Conservation (phyloP, 169 alveolate species). For the Plasmodium knowlesi region DNA sequence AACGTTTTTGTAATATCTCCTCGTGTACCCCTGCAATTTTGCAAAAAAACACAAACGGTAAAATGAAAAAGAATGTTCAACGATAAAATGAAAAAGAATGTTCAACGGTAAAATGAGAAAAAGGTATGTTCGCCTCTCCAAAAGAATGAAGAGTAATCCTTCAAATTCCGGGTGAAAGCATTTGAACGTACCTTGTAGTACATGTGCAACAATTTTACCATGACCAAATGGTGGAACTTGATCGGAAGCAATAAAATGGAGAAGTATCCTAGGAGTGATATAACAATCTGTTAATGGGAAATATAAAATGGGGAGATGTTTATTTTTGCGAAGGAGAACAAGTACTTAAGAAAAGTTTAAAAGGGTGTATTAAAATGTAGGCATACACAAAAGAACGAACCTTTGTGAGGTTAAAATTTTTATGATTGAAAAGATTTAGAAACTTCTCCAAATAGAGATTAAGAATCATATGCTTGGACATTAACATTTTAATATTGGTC, state of each 20-base stretch:
- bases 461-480: conserved; percentile 68
- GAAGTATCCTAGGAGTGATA: conserved; percentile 33
- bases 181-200: conserved; percentile 39
- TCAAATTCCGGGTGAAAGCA: background rate
- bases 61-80: no score
- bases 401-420: conserved; percentile 69
- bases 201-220: conserved; percentile 53
- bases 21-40: conserved; percentile 42
- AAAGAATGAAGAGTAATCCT: background rate
- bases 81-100: no score
- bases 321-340: background rate
- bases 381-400: background rate
- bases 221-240: conserved; percentile 67
- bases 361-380: background rate
- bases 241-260: conserved; percentile 58
- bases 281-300: conserved; percentile 45
- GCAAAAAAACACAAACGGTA: background rate
- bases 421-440: conserved; percentile 58
- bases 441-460: conserved; percentile 56
- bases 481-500: conserved; percentile 39
- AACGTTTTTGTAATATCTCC: conserved; percentile 67
- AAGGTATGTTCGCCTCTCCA: background rate
- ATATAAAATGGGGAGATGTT: background rate
- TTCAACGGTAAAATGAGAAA: background rate
- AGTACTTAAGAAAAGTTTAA: background rate